Percentiles rank a stretch among this genome's conserved stretches.
Evolutionary conservation across 495 filamentous ascomycete genomes (phyloP).

Genomic region (Gamarada debralockiae): DNA sequence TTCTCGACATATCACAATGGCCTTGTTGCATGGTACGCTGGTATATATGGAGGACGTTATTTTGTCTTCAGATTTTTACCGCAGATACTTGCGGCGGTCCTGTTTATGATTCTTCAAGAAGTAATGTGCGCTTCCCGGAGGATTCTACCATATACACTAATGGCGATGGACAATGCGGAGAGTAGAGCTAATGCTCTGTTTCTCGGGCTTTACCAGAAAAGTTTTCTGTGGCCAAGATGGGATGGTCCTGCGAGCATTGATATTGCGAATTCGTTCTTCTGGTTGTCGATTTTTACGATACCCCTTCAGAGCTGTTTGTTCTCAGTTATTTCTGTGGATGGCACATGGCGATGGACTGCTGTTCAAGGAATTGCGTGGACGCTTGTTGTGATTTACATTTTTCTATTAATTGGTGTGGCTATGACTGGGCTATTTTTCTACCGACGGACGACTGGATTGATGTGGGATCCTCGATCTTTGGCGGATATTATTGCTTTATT

Average conservation of each 20-base stretch:
- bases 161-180: slow-evolving; percentile 55
- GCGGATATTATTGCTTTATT: slow-evolving; percentile 74
- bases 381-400: slow-evolving; percentile 66
- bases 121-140: slow-evolving; percentile 74
- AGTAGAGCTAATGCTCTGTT: slow-evolving; percentile 32
- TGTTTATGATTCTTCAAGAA: slow-evolving; percentile 71
- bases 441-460: slow-evolving; percentile 62
- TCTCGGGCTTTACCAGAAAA: slow-evolving; percentile 39
- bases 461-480: slow-evolving; percentile 80
- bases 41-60: slow-evolving; percentile 65
- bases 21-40: slow-evolving; percentile 57
- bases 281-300: slow-evolving; percentile 60
- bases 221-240: slow-evolving; percentile 56
- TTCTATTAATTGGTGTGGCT: slow-evolving; percentile 55
- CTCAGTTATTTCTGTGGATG: slow-evolving; percentile 51
- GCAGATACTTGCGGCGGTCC: slow-evolving; percentile 65
- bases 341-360: slow-evolving; percentile 70
- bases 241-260: slow-evolving; percentile 52
- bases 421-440: slow-evolving; percentile 42
- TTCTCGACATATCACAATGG: slow-evolving; percentile 63
- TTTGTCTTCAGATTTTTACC: slow-evolving; percentile 85
- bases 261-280: slow-evolving; percentile 50
- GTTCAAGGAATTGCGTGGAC: slow-evolving; percentile 77
- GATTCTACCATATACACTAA: slow-evolving; percentile 68
- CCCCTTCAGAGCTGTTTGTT: slow-evolving; percentile 64